Base-by-base conservation (phyloP, 768 basidiomycete species). In the Pisolithus microcarpus region DNA sequence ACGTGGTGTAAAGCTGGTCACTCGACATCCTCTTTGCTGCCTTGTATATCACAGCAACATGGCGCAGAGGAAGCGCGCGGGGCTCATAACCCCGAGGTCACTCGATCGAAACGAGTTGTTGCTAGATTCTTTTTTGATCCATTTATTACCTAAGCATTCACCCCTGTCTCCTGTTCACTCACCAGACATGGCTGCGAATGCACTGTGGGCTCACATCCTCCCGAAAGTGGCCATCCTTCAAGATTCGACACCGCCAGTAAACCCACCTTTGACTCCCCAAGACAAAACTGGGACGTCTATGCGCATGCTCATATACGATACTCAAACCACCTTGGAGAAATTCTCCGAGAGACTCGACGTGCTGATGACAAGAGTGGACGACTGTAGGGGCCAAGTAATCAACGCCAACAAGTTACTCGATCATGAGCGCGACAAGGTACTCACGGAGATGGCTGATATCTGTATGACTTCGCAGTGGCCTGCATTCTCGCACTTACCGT, bases 281-380 rank as follows among this genome's bases (percentile, higher is more conserved):
- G 85, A 88, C 67, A 86, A 77, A 57, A 76, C 77, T 9, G 79
- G 76, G 11, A 84, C 85, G 3, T 84, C 86, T 6, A 82, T 82
- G 69, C 78, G 85, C 38, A 75, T 87, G 56, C 73, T 88, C 11
- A 68, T 89, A 19, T 79, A 87, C 56, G 87, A 88, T 61, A 87
- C 84, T 1, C 84, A 87, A 50, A 77, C 76, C 19, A 79, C 82
- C 54, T 73, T 88, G 34, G 84, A 89, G 65, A 77, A 71, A 57
- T 87, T 88, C 52, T 78, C 82, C 0, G 68, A 68, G 7, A 74
- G 75, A 28, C 76, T 82, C 13, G 80, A 78, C 39, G 65, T 66
- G n/a, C 70, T 87, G 21, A 65, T 78, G 1, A 63, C 64, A 10
- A 72, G 68, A 30, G 71, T 85, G 11, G 77, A 80, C 13, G 72